A percentile compares a stretch with the other conserved stretches of the same genome.
Evolutionary conservation across 2,329 filamentous ascomycete genomes (phyloP).

Genomic region (Cordyceps cicadae): DNA sequence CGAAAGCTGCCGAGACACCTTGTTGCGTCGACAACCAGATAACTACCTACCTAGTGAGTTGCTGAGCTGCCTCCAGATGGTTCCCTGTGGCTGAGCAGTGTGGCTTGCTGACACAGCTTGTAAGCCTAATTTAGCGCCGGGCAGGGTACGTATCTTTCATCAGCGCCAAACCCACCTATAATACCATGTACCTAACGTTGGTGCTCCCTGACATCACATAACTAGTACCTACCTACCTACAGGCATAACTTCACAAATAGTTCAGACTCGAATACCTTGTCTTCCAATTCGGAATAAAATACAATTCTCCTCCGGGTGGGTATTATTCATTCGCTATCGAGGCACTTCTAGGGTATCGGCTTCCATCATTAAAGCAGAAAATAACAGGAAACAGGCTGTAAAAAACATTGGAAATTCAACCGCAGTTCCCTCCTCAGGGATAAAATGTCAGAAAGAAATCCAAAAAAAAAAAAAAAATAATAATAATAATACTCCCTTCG

Average conservation of each 20-base stretch:
- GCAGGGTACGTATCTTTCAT: not conserved
- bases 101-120: not conserved
- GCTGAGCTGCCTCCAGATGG: too few relatives aligned
- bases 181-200: too few relatives aligned
- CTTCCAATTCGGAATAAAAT: not conserved
- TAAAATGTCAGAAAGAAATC: not conserved
- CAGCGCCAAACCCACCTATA: too few relatives aligned
- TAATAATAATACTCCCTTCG: not conserved
- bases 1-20: constrained; percentile 11
- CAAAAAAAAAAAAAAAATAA: too few relatives aligned
- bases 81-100: constrained; percentile 5
- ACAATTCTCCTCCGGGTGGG: not conserved
- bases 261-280: not conserved
- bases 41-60: too few relatives aligned
- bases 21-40: not conserved
- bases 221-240: too few relatives aligned
- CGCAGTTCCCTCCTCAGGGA: not conserved
- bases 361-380: not conserved
- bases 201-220: not conserved
- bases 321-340: constrained; percentile 7
- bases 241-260: too few relatives aligned
- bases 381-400: constrained; percentile 3
- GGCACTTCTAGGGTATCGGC: constrained; percentile 6
- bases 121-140: not conserved
- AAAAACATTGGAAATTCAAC: not conserved